Conservation (phyloP, 2,329 filamentous ascomycete genomes). For the Fusarium xylarioides region DNA sequence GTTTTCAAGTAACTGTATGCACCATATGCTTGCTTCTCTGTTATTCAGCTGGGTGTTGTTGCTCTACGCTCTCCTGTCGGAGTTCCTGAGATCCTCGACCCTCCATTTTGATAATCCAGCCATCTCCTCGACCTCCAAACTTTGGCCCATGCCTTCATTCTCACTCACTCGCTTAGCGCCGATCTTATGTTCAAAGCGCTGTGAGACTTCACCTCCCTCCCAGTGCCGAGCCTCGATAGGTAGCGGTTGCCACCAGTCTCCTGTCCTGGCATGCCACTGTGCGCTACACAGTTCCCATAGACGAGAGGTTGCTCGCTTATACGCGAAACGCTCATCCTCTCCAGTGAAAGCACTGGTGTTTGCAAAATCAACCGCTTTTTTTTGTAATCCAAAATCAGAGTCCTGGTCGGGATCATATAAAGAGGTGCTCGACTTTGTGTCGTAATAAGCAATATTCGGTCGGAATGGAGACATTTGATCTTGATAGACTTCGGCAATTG, state of each 20-base stretch:
- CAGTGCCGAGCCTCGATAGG: conserved; percentile 71
- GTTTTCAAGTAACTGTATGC: neutral
- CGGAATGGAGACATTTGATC: conserved; percentile 80
- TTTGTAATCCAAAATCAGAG: conserved; percentile 60
- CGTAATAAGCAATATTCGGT: conserved; percentile 78
- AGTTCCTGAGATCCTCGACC: conserved; percentile 47
- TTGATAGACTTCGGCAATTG: conserved; percentile 75
- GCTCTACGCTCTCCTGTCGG: conserved; percentile 22
- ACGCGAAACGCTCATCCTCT: conserved; percentile 84
- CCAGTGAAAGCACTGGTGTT: conserved; percentile 76
- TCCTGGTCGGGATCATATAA: conserved; percentile 66
- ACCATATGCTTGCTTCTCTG: neutral
- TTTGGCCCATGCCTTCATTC: conserved; percentile 47
- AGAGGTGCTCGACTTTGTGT: conserved; percentile 55
- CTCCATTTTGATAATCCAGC: conserved; percentile 53
- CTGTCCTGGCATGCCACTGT: conserved; percentile 73
- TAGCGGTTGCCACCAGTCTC: conserved; percentile 77
- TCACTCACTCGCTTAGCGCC: neutral
- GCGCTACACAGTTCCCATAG: conserved; percentile 83
- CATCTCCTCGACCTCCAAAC: conserved; percentile 49
- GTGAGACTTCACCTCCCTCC: conserved; percentile 58
- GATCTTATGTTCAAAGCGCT: conserved; percentile 23
- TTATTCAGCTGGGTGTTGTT: neutral
- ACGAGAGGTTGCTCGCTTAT: conserved; percentile 78
- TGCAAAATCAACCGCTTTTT: conserved; percentile 68